A percentile compares a stretch with the other conserved stretches of the same genome.
Conservation (phyloP, 345 rosid genomes). For the Alliaria petiolata region DNA sequence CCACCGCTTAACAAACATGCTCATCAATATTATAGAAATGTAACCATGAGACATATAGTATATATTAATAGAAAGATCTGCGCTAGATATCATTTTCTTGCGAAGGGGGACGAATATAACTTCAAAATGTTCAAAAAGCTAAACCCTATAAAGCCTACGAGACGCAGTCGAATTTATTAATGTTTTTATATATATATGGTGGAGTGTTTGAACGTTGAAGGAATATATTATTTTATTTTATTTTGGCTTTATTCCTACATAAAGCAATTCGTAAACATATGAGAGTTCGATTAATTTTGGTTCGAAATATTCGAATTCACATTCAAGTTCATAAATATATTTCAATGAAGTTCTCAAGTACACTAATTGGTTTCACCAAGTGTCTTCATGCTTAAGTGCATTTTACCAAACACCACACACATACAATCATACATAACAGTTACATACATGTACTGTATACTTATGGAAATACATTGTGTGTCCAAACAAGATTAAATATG, state of each 20-base stretch:
- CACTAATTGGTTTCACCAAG: too few relatives aligned
- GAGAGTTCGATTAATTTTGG: not conserved
- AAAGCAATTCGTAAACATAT: not conserved
- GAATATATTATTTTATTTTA: not conserved
- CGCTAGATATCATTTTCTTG: not conserved
- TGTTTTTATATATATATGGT: not conserved
- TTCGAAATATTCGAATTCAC: not conserved
- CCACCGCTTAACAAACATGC: not conserved
- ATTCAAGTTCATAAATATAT: not conserved
- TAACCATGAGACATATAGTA: not conserved
- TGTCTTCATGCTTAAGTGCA: not conserved
- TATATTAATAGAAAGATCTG: not conserved
- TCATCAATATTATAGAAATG: conserved; percentile 13
- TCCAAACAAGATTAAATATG: not conserved
- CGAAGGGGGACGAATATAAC: conserved; percentile 14
- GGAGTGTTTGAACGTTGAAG: conserved; percentile 9
- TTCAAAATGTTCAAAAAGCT: conserved; percentile 21
- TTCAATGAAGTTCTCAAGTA: not conserved
- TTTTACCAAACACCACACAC: not conserved
- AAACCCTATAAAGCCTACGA: conserved; percentile 30
- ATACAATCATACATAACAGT: too few relatives aligned
- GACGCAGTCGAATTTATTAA: not conserved
- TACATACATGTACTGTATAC: not conserved
- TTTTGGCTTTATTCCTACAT: conserved; percentile 13
- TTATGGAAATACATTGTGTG: not conserved